These are phyloP conservation scores for Chlamydomonas sphaeroides DNA, from an alignment of 139 green algal genomes.

Conservation along the genomic window DNA sequence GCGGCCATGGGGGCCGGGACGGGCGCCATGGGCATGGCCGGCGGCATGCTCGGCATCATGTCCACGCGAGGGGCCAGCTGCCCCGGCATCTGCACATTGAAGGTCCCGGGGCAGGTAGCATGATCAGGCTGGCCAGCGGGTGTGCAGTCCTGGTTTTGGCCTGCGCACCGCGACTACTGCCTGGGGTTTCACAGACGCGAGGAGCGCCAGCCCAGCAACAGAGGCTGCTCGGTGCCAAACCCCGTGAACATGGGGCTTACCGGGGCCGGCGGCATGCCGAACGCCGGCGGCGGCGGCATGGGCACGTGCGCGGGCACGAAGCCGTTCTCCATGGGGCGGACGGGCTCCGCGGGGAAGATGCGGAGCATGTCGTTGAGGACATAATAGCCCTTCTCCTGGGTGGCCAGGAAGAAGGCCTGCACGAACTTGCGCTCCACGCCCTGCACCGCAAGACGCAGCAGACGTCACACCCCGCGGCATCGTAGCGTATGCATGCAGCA, in stretches of 20 bases:
- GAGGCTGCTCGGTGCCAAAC: too few species aligned
- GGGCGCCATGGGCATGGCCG: not conserved
- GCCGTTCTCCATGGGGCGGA: slow-evolving; percentile 17
- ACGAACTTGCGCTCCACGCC: slow-evolving; percentile 73
- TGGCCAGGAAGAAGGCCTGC: slow-evolving; percentile 93
- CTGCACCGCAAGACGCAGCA: too few species aligned
- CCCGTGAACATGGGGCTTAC: too few species aligned
- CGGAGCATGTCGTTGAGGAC: slow-evolving; percentile 94
- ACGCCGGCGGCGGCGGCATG: not conserved
- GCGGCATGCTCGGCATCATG: not conserved
- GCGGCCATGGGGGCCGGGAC: not conserved
- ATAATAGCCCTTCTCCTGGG: slow-evolving; percentile 90
- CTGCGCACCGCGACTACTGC: too few species aligned
- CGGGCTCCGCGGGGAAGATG: slow-evolving; percentile 56
- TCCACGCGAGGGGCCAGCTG: slow-evolving; percentile 15
- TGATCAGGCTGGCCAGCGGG: too few species aligned
- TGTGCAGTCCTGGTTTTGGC: too few species aligned
- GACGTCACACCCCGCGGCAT: too few species aligned
- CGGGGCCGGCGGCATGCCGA: not conserved
- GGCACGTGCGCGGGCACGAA: slow-evolving; percentile 20
- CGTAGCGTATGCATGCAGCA: too few species aligned
- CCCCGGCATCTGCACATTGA: not conserved
- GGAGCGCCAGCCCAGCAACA: too few species aligned
- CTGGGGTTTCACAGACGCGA: too few species aligned
- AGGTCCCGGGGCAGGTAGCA: too few species aligned